Evolutionary conservation across 2,329 filamentous ascomycete species (phyloP).

Genomic region (Stachybotrys chlorohalonatus): DNA sequence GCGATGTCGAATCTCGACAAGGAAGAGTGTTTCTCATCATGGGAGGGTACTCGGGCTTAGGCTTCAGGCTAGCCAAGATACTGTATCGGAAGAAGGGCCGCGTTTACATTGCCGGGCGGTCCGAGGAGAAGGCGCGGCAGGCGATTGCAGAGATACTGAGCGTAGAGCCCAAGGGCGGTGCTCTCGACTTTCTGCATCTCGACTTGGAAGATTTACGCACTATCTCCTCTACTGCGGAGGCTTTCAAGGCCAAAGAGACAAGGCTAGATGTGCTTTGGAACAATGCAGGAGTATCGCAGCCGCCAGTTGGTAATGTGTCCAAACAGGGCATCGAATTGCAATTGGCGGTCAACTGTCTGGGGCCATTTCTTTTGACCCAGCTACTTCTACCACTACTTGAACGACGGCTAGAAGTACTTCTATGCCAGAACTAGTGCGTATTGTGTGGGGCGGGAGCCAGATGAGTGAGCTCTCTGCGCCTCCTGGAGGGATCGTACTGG

Average conservation of each 20-base stretch:
- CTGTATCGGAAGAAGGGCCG: constrained; percentile 38
- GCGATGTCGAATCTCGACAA: no score
- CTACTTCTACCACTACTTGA: constrained; percentile 23
- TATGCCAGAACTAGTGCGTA: background rate
- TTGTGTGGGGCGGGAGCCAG: background rate
- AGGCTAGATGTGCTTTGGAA: constrained; percentile 29
- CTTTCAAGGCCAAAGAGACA: constrained; percentile 11
- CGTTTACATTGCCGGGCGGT: constrained; percentile 38
- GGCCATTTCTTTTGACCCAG: constrained; percentile 29
- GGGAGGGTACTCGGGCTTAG: constrained; percentile 19
- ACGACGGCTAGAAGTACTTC: constrained; percentile 15
- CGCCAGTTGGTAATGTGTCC: constrained; percentile 25
- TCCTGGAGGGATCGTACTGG: background rate
- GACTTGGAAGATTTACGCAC: constrained; percentile 25
- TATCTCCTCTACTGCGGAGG: constrained; percentile 14
- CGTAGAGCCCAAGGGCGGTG: background rate
- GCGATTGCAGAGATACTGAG: background rate
- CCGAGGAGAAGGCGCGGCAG: background rate
- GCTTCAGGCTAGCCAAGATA: constrained; percentile 35
- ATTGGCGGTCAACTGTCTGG: constrained; percentile 31
- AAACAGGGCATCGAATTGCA: constrained; percentile 31
- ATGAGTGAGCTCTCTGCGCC: background rate
- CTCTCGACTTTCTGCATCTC: background rate
- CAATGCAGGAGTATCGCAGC: constrained; percentile 32
- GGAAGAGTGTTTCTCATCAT: constrained; percentile 37